Evolutionary conservation across 2,329 filamentous ascomycete species (phyloP), one percentile per base, ranked within the genome.

Genomic region (Ophiostoma triangulosporum): DNA sequence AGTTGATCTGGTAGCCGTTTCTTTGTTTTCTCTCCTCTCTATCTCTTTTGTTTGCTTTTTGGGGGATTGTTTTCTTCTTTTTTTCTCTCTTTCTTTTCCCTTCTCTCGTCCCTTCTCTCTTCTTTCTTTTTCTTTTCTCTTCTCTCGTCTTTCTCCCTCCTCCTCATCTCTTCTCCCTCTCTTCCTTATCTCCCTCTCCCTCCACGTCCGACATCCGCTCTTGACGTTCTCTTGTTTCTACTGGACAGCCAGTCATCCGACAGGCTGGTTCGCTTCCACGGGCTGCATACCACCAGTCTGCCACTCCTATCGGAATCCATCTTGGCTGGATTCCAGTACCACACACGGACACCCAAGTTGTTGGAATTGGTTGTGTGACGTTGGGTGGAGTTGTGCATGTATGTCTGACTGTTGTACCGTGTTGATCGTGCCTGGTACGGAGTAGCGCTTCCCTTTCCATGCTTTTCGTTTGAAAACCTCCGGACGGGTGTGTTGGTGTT

Each of bases 241-340:
- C 36, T 40, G 15, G 9, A 40, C n/a, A 40, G 36, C 17, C 27
- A 29, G 49, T 36, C 33, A 50, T 36, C 53, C 55, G 40, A 46
- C 55, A 49, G 55, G 22, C 35, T 35, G 56, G 56, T 35, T 56
- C 54, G 52, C 54, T 56, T 56, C 46, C 38, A 26, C 49, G 46
- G 46, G 43, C 53, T 56, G 38, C 53, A 33, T 32, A 26, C 24
- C 22, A 9, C 40, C 40, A 22, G 8, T 33, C 20, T 45, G 45
- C 45, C 31, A 24, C 20, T 31, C 38, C 22, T 53, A 29, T 38
- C 33, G 35, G 12, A 40, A 49, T 12, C 45, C 26, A 40, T 27
- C 15, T 48, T 6, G 51, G 40, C 48, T 17, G 31, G 38, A 15
- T 27, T n/a, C 31, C 24, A 15, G 32, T 20, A 6, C 9, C 35